Percentiles rank a stretch among this genome's conserved stretches.
These are phyloP conservation scores for Neurospora tetrasperma DNA, from an alignment of 495 filamentous ascomycete genomes.

Conservation along the genomic window DNA sequence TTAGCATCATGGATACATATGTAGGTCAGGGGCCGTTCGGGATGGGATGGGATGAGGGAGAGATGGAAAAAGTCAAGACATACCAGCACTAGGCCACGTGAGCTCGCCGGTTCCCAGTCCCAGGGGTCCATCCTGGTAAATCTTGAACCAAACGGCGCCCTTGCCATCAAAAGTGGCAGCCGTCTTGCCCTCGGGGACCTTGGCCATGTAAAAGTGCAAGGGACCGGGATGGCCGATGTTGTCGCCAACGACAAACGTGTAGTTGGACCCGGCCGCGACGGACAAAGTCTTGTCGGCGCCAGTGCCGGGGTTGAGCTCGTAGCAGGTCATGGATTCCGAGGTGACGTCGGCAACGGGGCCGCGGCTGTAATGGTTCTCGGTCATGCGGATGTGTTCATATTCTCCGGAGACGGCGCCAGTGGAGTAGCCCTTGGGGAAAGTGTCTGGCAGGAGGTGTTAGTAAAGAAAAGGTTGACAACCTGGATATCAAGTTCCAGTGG, in stretches of 20 bases:
- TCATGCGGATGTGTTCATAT: constrained; percentile 35
- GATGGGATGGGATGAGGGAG: background rate
- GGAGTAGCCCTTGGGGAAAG: constrained; percentile 15
- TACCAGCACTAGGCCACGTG: constrained; percentile 37
- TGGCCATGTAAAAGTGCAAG: constrained; percentile 37
- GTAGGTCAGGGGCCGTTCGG: too few species aligned
- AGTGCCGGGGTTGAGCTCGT: constrained; percentile 15
- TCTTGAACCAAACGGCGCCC: constrained; percentile 30
- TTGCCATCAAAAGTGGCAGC: constrained; percentile 36
- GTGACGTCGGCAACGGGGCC: constrained; percentile 29
- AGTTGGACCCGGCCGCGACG: constrained; percentile 32
- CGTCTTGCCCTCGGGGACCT: constrained; percentile 30
- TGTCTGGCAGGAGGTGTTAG: constrained; percentile 10
- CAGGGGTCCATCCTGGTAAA: constrained; percentile 35
- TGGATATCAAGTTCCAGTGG: too few species aligned
- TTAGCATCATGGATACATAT: background rate
- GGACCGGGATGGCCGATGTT: constrained; percentile 33
- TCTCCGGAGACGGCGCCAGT: constrained; percentile 29
- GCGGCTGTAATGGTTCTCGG: constrained; percentile 32
- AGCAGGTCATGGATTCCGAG: constrained; percentile 35
- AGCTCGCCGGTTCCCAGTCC: constrained; percentile 23
- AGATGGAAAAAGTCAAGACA: background rate
- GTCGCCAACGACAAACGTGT: constrained; percentile 37
- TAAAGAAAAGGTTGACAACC: background rate
- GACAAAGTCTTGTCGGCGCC: constrained; percentile 24